Conservation (phyloP, 2,329 filamentous ascomycete species). For the Macrophomina tecta region DNA sequence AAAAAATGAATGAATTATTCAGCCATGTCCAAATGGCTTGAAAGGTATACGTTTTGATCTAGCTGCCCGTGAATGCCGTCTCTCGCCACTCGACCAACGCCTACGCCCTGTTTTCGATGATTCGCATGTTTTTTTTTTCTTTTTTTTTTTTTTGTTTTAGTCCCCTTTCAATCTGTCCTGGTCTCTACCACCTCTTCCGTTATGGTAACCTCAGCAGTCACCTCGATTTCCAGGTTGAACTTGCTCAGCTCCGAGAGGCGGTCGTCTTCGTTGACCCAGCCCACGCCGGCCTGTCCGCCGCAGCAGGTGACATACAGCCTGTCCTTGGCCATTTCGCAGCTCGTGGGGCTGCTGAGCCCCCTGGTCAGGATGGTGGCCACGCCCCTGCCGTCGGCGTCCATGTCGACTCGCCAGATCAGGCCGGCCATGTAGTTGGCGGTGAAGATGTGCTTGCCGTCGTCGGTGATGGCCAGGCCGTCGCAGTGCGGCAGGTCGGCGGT, state of each 20-base stretch:
- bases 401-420: constrained; percentile 21
- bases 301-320: constrained; percentile 23
- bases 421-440: constrained; percentile 25
- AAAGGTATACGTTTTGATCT: constrained; percentile 1
- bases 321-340: neutral
- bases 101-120: neutral
- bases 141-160: neutral
- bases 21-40: neutral
- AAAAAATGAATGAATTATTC: neutral
- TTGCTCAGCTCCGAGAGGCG: neutral
- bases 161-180: neutral
- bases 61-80: neutral
- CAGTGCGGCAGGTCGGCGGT: constrained; percentile 20
- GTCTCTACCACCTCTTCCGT: constrained; percentile 11
- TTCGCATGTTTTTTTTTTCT: neutral
- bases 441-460: constrained; percentile 12
- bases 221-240: constrained; percentile 14
- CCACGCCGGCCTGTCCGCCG: constrained; percentile 18
- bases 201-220: constrained; percentile 10
- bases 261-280: constrained; percentile 26
- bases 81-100: neutral
- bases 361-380: neutral
- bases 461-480: constrained; percentile 23
- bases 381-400: constrained; percentile 13
- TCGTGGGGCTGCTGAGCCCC: constrained; percentile 22